These are phyloP conservation scores for Globisporangium perplexum DNA, from an alignment of 352 stramenopile species.

Conservation along the genomic window DNA sequence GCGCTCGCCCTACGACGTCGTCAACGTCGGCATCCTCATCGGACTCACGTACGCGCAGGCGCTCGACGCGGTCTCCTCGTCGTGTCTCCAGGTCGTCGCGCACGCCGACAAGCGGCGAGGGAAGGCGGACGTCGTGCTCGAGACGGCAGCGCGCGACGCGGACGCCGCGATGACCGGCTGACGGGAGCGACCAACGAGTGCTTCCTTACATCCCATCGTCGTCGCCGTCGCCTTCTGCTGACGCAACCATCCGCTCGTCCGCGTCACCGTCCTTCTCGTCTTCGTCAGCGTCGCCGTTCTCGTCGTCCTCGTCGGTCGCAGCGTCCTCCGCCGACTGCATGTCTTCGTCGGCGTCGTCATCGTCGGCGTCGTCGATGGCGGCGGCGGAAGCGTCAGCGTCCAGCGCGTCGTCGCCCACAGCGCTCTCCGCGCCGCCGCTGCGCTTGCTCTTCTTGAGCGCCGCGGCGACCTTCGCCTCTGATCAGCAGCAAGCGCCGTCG, in stretches of 20 bases:
- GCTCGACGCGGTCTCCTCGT: constrained; percentile 57
- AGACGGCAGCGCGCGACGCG: constrained; percentile 6
- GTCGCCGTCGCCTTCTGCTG: not conserved
- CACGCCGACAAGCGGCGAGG: constrained; percentile 54
- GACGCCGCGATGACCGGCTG: constrained; percentile 45
- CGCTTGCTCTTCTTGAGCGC: constrained; percentile 32
- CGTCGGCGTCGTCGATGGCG: not conserved
- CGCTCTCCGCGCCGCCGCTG: constrained; percentile 17
- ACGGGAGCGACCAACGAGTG: not conserved
- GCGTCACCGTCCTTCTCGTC: not conserved
- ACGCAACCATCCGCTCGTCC: not conserved
- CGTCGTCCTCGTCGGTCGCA: constrained; percentile 8
- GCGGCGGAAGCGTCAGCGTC: not conserved
- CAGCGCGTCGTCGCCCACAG: not conserved
- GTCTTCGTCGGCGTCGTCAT: constrained; percentile 34
- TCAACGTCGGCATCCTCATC: constrained; percentile 72
- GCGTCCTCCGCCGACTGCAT: constrained; percentile 33
- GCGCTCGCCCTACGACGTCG: constrained; percentile 74
- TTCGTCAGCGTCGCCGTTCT: constrained; percentile 4
- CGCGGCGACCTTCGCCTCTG: constrained; percentile 42
- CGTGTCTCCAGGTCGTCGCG: constrained; percentile 46
- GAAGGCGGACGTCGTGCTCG: constrained; percentile 36
- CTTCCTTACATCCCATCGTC: not conserved
- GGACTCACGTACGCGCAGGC: constrained; percentile 68
- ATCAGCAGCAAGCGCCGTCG: not conserved